Conservation (phyloP, 225 moss, liverwort and hornwort genomes). For the Physcomitrellopsis africana region DNA sequence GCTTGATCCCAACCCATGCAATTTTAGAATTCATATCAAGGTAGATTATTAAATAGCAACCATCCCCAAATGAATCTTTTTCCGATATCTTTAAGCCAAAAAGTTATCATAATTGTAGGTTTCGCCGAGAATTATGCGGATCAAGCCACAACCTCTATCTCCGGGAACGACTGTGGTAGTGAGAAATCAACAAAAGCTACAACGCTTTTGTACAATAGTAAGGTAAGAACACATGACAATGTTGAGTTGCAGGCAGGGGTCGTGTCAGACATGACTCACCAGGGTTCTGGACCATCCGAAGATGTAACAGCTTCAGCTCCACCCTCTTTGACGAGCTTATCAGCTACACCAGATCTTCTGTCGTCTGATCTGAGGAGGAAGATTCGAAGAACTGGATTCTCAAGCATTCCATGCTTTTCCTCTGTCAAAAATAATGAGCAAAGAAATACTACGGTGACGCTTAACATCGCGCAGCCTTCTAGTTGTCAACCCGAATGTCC, state of each 20-base stretch:
- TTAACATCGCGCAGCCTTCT: conserved; percentile 31
- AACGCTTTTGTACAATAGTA: conserved; percentile 19
- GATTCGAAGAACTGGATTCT: conserved; percentile 52
- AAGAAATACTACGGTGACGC: conserved; percentile 17
- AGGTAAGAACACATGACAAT: conserved; percentile 18
- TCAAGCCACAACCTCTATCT: conserved; percentile 19
- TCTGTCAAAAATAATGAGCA: conserved; percentile 22
- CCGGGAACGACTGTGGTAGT: conserved; percentile 12
- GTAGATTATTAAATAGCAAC: not conserved
- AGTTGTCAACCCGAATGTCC: conserved; percentile 15
- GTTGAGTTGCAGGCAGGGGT: conserved; percentile 25
- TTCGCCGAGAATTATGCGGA: conserved; percentile 21
- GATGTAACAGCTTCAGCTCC: conserved; percentile 25
- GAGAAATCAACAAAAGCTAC: conserved; percentile 19
- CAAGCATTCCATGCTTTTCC: conserved; percentile 35
- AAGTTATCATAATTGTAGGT: conserved; percentile 10
- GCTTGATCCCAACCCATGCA: conserved; percentile 4
- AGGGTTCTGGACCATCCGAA: conserved; percentile 25
- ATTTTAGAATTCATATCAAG: not conserved
- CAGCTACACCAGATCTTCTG: conserved; percentile 40
- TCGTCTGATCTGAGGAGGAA: conserved; percentile 47
- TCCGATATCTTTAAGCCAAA: conserved; percentile 20
- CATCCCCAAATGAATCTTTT: not conserved
- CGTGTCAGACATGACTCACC: conserved; percentile 22
- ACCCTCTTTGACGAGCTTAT: conserved; percentile 35